Evolutionary conservation across 2,329 filamentous ascomycete genomes (phyloP), one percentile per base, ranked within the genome.

Genomic region (Penicillium sp.): DNA sequence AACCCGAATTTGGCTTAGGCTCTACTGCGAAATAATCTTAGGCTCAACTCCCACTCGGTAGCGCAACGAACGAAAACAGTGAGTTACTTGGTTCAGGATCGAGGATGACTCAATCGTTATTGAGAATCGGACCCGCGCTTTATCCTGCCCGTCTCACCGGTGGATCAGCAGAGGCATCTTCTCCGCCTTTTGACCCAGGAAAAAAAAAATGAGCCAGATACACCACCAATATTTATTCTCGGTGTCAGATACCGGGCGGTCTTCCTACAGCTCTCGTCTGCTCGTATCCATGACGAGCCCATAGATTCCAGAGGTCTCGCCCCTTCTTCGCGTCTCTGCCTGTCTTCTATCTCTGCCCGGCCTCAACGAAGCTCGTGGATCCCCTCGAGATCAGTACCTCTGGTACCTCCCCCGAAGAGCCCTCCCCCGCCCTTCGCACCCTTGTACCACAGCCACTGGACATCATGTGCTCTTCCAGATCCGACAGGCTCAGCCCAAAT

Each of bases 381-480:
- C 46, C 46, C 19, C 26, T 5, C 8, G 4, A 28, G 14, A 22
- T 28, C 25, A 46, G 16, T 26, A 26, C 51, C 35, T 40, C 19
- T n/a, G n/a, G 33, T 33, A 11, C n/a, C 46, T 25, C 28, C 46
- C 13, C 28, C 19, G 14, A 19, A 19, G 30, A 22, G 14, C 22
- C 51, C 22, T 19, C 22, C 22, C 51, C 22, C 33, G 37, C 33
- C 35, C 51, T 40, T 37, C 8, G 1, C 33, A n/a, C 48, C 33
- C 30, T 22, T 22, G 52, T 43, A 26, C 38, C 26, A 54, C 37
- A 28, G 16, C 40, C 16, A 16, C 40, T 43, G 22, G 40, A 30
- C 60, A 60, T 64, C 60, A 73, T 72, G 71, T 64, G 64, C 42
- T 66, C 65, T 43, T 56, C 60, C 59, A 52, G 64, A 38, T 56